Base-by-base conservation (phyloP, 768 basidiomycete species). In the Rhodotorula diobovata region DNA sequence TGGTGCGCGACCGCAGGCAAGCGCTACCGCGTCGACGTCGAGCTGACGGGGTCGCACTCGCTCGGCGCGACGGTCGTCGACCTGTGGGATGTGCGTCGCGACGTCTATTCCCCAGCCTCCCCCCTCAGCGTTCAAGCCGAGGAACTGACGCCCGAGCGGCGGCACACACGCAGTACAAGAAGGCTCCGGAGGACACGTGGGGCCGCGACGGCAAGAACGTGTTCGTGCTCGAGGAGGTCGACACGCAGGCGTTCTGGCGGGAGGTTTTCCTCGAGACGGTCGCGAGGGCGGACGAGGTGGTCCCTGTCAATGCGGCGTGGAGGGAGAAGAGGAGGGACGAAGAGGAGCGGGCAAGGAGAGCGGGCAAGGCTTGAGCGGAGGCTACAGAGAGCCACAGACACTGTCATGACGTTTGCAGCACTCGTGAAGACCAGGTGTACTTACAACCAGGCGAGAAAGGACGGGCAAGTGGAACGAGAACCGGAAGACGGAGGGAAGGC, bases 51-150 rank as follows among this genome's bases (percentile, higher is more conserved):
- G 7, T 80, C 81, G 28, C 86, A 88, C 71, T 85, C 88, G 3
- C 81, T 82, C 21, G 92, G 91, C 10, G 88, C 91, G 78, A 93
- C 92, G 0, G 84, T 90, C 6, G 89, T 91, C 2, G 90, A 93
- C 75, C 76, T 90, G 5, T 91, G 86, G 85, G 82, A 85, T 68
- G 48, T 50, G 25, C 48, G 48, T 50, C 25, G 48, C 41, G 41
- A 8, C 14, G 9, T 39, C 39, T 39, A 7, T 39, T n/a, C n/a
- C n/a, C n/a, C n/a, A n/a, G n/a, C n/a, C n/a, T n/a, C n/a, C n/a
- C n/a, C n/a, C n/a, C n/a, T n/a, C n/a, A n/a, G n/a, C n/a, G n/a
- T n/a, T n/a, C n/a, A n/a, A n/a, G n/a, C n/a, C n/a, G n/a, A n/a
- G n/a, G n/a, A n/a, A n/a, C n/a, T n/a, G n/a, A n/a, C n/a, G n/a